Evolutionary conservation across 1,284 basidiomycete species (phyloP).

Genomic region (Naganishia sp.): DNA sequence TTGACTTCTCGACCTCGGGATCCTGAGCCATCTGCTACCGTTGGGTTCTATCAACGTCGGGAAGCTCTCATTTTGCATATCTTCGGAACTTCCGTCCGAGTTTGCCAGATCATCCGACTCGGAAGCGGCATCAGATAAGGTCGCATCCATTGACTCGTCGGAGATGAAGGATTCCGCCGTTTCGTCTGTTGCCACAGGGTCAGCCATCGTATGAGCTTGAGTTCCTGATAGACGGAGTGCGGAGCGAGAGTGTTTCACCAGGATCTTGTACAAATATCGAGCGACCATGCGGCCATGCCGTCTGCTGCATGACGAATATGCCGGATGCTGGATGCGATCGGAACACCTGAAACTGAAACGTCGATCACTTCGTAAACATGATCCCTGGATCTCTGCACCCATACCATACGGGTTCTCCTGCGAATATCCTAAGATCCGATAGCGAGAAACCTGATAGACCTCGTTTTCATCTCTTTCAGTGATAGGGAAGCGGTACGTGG

Average conservation of each 20-base stretch:
- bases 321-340: neutral
- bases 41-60: slow-evolving; percentile 31
- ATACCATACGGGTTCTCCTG: too few relatives aligned
- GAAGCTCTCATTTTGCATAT: slow-evolving; percentile 4
- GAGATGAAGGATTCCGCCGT: neutral
- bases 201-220: neutral
- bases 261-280: neutral
- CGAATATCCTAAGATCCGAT: too few relatives aligned
- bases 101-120: neutral
- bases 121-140: neutral
- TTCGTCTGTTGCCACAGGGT: neutral
- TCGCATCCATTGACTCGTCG: slow-evolving; percentile 4
- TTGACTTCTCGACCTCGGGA: neutral
- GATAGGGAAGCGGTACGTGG: too few relatives aligned
- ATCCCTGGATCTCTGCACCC: neutral
- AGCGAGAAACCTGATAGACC: too few relatives aligned
- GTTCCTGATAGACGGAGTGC: neutral
- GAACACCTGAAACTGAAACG: slow-evolving; percentile 10
- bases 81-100: neutral
- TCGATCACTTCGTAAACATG: slow-evolving; percentile 26
- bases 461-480: too few relatives aligned
- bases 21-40: slow-evolving; percentile 8
- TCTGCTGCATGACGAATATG: slow-evolving; percentile 1
- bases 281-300: too few relatives aligned
- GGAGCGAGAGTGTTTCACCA: neutral